These are phyloP conservation scores for Chlamydomonas sp. DNA, from an alignment of 139 green algal species.

Conservation along the genomic window DNA sequence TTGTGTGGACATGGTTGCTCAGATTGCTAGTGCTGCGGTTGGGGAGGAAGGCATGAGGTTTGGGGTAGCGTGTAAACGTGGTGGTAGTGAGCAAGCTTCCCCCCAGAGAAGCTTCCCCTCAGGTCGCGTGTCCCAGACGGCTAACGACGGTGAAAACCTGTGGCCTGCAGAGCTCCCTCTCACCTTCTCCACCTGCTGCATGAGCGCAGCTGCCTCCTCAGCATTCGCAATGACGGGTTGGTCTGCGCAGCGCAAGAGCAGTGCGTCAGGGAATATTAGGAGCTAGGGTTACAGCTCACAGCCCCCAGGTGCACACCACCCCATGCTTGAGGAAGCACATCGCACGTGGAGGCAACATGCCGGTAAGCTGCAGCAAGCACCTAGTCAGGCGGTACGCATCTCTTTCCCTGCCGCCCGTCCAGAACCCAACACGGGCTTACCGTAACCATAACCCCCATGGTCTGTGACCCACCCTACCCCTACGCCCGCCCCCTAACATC, in stretches of 20 bases:
- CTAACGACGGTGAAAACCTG: neutral
- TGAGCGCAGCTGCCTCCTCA: constrained; percentile 65
- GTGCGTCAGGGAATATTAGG: neutral
- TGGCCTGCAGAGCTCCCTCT: neutral
- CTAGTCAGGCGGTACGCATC: neutral
- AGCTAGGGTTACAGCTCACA: neutral
- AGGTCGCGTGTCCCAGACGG: too few species aligned
- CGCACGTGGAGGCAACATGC: neutral
- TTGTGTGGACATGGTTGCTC: too few species aligned
- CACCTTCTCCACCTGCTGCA: constrained; percentile 60
- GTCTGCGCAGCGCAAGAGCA: constrained; percentile 39
- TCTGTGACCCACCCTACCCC: neutral
- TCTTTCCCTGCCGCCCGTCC: neutral
- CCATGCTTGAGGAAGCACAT: too few species aligned
- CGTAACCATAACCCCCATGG: neutral
- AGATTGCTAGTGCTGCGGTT: too few species aligned
- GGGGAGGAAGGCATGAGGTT: too few species aligned
- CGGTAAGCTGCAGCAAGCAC: neutral
- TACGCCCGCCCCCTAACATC: too few species aligned
- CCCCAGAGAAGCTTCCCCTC: too few species aligned
- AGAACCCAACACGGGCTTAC: neutral
- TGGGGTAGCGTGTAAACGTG: too few species aligned
- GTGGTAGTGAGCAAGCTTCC: too few species aligned
- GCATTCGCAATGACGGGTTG: constrained; percentile 73
- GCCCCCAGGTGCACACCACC: too few species aligned